Evolutionary conservation across 306 rosid species (phyloP).

Genomic region (Cucumis hystrix): DNA sequence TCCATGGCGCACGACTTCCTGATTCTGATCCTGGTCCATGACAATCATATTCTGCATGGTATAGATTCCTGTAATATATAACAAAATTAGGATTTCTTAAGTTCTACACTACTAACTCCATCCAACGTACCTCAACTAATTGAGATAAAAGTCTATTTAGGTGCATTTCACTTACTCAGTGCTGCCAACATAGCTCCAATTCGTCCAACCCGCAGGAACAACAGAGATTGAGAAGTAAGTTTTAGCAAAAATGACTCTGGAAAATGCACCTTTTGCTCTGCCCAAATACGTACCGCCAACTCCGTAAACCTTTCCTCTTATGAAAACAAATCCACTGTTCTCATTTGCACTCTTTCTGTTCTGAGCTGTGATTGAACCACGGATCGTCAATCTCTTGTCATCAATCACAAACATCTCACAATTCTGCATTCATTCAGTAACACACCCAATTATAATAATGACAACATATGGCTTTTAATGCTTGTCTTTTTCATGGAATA

Average conservation of each 20-base stretch:
- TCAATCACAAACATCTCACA: conserved; percentile 65
- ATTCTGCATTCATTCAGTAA: conserved; percentile 16
- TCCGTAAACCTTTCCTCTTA: conserved; percentile 56
- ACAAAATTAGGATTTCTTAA: background rate
- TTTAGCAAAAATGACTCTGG: conserved; percentile 46
- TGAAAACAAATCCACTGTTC: conserved; percentile 53
- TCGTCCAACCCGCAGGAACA: conserved; percentile 57
- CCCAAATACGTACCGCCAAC: conserved; percentile 56
- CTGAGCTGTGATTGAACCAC: conserved; percentile 62
- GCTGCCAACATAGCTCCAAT: conserved; percentile 50
- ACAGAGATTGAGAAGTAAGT: conserved; percentile 50
- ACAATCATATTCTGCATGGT: conserved; percentile 48
- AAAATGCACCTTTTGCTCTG: conserved; percentile 60
- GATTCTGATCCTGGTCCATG: conserved; percentile 43
- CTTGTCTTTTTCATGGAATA: background rate
- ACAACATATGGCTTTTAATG: background rate
- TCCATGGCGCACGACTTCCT: conserved; percentile 41
- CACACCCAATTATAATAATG: background rate
- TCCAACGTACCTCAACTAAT: too few relatives aligned
- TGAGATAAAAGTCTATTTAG: too few relatives aligned
- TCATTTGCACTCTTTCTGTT: conserved; percentile 29
- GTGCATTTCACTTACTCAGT: conserved; percentile 27
- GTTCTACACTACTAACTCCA: background rate
- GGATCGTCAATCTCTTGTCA: conserved; percentile 45
- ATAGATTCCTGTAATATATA: conserved; percentile 27